Evolutionary conservation across 2,329 filamentous ascomycete genomes (phyloP).

Genomic region (Grosmannia penicillata): DNA sequence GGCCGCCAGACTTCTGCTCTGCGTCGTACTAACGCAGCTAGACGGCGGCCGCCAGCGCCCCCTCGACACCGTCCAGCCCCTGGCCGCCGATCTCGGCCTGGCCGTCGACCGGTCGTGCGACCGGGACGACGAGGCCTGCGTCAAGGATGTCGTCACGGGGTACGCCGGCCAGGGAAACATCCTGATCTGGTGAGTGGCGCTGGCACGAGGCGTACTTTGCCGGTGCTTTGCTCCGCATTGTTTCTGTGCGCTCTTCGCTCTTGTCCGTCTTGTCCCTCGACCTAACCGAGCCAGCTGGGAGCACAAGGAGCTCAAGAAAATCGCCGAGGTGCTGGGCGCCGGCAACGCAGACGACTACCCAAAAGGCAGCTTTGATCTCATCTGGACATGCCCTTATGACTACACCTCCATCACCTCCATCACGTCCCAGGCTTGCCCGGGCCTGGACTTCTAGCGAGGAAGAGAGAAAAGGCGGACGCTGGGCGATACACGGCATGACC

Average conservation of each 20-base stretch:
- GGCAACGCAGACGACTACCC: constrained; percentile 34
- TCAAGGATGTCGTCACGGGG: constrained; percentile 29
- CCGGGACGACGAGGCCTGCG: constrained; percentile 39
- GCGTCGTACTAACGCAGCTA: constrained; percentile 9
- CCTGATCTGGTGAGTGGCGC: constrained; percentile 31
- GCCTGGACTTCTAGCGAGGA: too few relatives aligned
- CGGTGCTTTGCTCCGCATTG: too few relatives aligned
- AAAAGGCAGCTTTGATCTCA: constrained; percentile 33
- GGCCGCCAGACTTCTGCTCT: background rate
- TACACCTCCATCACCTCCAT: constrained; percentile 29
- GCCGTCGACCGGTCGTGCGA: constrained; percentile 39
- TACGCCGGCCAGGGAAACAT: constrained; percentile 39
- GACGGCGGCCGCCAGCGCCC: constrained; percentile 38
- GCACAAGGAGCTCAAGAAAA: constrained; percentile 35
- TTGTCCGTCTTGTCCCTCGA: background rate
- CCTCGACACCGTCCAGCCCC: constrained; percentile 39
- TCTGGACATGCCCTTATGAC: constrained; percentile 39
- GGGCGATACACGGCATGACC: too few relatives aligned
- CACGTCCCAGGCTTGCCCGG: constrained; percentile 37
- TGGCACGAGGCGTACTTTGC: too few relatives aligned
- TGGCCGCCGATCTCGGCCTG: constrained; percentile 39
- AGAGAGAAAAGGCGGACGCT: too few relatives aligned
- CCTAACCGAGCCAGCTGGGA: constrained; percentile 7
- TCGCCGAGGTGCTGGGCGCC: constrained; percentile 36
- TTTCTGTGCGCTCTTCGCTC: too few relatives aligned